A percentile compares a stretch with the other conserved stretches of the same genome.
phyloP scores from a whole-genome alignment of 208 protist genomes.

The Porcisia deanei region DNA sequence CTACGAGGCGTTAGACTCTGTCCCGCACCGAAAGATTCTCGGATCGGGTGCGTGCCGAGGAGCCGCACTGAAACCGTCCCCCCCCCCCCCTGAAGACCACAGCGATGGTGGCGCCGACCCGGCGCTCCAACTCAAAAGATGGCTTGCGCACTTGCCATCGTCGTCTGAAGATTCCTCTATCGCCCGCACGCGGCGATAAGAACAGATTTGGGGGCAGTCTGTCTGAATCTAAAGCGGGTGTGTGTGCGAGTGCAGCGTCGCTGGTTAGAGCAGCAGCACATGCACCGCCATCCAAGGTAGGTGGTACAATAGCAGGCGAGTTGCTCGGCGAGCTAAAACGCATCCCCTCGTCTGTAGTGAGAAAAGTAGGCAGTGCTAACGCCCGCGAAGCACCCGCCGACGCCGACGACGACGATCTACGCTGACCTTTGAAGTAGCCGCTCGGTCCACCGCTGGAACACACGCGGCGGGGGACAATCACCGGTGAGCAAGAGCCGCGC shows the following conservation, averaged over 20 bases:
- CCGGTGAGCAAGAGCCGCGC: slow-evolving; percentile 29
- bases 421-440: slow-evolving; percentile 13
- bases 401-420: neutral
- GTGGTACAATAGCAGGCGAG: neutral
- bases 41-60: slow-evolving; percentile 27
- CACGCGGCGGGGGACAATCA: slow-evolving; percentile 25
- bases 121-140: neutral
- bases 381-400: neutral
- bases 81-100: neutral
- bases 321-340: neutral
- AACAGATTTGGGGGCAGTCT: too few relatives aligned
- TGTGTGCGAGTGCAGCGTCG: neutral
- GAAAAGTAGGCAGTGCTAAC: neutral
- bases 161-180: slow-evolving; percentile 2
- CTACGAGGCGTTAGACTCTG: neutral
- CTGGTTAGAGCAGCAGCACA: neutral
- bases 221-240: neutral
- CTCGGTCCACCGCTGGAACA: slow-evolving; percentile 30
- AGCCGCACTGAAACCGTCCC: slow-evolving; percentile 4
- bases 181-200: slow-evolving; percentile 7
- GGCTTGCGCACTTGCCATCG: neutral
- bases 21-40: neutral
- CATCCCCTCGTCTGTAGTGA: neutral
- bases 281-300: neutral
- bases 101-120: neutral